Evolutionary conservation across 2,329 filamentous ascomycete genomes (phyloP).

Genomic region (Colletotrichum euphorbiae): DNA sequence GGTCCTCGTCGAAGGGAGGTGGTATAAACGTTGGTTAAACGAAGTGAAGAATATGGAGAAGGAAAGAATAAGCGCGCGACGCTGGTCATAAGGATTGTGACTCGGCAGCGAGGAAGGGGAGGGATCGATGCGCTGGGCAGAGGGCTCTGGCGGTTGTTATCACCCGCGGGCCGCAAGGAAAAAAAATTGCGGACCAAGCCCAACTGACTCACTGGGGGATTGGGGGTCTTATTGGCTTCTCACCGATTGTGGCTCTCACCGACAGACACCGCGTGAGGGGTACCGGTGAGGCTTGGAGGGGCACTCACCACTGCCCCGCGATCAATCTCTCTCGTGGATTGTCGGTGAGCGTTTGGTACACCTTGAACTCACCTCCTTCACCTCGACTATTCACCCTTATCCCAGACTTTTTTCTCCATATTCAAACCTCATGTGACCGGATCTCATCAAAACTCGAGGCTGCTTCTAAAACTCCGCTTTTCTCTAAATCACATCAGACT

Average conservation of each 20-base stretch:
- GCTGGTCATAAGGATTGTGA: conserved; percentile 38
- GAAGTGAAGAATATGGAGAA: conserved; percentile 34
- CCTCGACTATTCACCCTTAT: background rate
- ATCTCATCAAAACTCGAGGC: too few species aligned
- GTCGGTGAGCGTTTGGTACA: conserved; percentile 6
- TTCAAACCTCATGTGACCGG: too few species aligned
- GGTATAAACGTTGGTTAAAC: conserved; percentile 17
- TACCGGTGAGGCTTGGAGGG: conserved; percentile 14
- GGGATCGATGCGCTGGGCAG: conserved; percentile 24
- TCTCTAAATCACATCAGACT: too few species aligned
- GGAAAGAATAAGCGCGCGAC: conserved; percentile 33
- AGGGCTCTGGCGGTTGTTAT: conserved; percentile 16
- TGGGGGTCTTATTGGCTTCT: background rate
- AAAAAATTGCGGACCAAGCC: conserved; percentile 32
- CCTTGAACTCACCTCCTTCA: background rate
- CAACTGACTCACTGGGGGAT: conserved; percentile 29
- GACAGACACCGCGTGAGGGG: conserved; percentile 29
- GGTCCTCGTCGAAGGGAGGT: conserved; percentile 27
- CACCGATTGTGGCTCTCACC: background rate
- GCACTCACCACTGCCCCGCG: background rate
- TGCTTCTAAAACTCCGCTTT: too few species aligned
- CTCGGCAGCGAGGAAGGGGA: conserved; percentile 10
- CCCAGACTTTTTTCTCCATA: background rate
- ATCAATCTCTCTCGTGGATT: background rate
- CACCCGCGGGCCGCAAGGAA: conserved; percentile 27